These are phyloP conservation scores for Solanum ahanhuiri DNA, from an alignment of 257 asterid species.

Conservation along the genomic window DNA sequence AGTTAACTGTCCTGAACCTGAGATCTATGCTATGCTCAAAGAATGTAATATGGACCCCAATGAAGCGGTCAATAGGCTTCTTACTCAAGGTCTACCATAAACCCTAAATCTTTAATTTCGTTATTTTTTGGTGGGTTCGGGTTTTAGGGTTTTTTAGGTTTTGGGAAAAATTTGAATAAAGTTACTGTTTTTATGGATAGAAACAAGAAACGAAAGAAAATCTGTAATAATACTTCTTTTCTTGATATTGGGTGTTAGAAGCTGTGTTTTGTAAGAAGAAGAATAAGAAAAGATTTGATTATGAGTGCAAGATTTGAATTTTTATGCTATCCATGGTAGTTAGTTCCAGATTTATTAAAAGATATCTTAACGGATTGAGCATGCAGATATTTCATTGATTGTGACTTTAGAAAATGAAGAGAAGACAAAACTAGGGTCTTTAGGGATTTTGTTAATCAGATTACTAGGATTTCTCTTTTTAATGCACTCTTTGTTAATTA, in stretches of 20 bases:
- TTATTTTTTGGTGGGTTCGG: neutral
- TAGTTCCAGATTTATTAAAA: neutral
- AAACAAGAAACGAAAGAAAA: neutral
- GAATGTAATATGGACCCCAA: conserved; percentile 97
- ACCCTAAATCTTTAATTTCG: neutral
- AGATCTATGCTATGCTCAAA: conserved; percentile 86
- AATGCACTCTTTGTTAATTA: neutral
- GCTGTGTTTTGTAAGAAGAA: neutral
- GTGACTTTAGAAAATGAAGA: neutral
- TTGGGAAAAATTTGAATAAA: neutral
- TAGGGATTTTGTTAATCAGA: neutral
- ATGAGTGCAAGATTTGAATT: neutral
- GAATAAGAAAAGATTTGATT: neutral
- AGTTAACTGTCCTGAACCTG: conserved; percentile 68
- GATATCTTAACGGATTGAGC: neutral
- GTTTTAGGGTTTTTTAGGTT: neutral
- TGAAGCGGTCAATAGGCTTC: conserved; percentile 72
- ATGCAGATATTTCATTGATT: neutral
- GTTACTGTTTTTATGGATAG: neutral
- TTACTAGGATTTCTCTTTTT: neutral
- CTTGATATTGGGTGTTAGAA: neutral
- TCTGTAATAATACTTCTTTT: neutral
- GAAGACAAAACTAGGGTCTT: neutral
- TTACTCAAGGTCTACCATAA: conserved; percentile 58
- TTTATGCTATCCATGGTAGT: neutral